Conservation (phyloP, 78 protist genomes). For the Goniomonas avonlea region DNA sequence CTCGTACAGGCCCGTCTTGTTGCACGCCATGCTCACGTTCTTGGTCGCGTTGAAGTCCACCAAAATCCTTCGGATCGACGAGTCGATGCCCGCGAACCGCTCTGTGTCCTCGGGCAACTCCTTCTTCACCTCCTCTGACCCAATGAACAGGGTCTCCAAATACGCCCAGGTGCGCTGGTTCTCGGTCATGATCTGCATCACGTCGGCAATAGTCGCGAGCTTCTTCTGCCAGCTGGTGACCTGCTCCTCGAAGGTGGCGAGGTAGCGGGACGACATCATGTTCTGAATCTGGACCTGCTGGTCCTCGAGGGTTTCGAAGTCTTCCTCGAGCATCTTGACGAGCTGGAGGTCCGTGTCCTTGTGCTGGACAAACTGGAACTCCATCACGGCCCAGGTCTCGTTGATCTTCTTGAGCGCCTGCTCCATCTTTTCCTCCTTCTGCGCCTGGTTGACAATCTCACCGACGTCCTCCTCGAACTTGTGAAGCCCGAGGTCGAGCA, state of each 20-base stretch:
- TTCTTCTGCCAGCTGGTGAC: slow-evolving; percentile 35
- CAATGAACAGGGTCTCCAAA: slow-evolving; percentile 51
- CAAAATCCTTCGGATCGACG: not conserved
- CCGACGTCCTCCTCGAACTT: slow-evolving; percentile 49
- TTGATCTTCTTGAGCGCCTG: slow-evolving; percentile 22
- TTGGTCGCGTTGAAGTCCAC: not conserved
- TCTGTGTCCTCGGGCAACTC: slow-evolving; percentile 57
- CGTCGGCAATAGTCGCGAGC: slow-evolving; percentile 32
- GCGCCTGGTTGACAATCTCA: slow-evolving; percentile 44
- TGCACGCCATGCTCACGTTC: slow-evolving; percentile 16
- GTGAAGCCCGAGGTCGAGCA: slow-evolving; percentile 44
- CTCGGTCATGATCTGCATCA: slow-evolving; percentile 23
- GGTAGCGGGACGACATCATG: slow-evolving; percentile 35
- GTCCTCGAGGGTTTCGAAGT: slow-evolving; percentile 41
- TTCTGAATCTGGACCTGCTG: slow-evolving; percentile 47
- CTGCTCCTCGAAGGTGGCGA: slow-evolving; percentile 28
- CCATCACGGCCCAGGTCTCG: slow-evolving; percentile 1
- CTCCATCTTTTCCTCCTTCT: slow-evolving; percentile 48
- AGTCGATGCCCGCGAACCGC: slow-evolving; percentile 49
- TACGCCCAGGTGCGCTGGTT: slow-evolving; percentile 50
- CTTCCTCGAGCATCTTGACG: slow-evolving; percentile 33
- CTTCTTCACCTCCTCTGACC: slow-evolving; percentile 47
- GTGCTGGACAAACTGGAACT: slow-evolving; percentile 15
- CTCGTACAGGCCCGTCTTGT: slow-evolving; percentile 12
- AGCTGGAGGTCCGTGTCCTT: slow-evolving; percentile 14